Evolutionary conservation across 2,329 filamentous ascomycete species (phyloP).

Genomic region (Penicillium palitans): DNA sequence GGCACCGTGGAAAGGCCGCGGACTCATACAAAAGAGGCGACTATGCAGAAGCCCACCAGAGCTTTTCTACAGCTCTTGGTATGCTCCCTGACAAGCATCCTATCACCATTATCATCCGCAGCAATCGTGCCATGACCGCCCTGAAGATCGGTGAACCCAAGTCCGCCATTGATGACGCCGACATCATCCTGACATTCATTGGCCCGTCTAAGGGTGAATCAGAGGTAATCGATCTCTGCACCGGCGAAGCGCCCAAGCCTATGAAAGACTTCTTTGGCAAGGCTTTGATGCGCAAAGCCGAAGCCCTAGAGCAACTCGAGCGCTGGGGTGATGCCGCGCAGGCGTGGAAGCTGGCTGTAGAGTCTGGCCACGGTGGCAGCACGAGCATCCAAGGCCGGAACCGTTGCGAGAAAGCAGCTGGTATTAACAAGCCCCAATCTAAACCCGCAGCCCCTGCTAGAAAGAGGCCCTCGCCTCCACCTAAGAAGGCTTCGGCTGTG

Average conservation of each 20-base stretch:
- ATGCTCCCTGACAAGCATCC: constrained; percentile 77
- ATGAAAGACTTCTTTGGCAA: constrained; percentile 95
- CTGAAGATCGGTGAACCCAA: constrained; percentile 92
- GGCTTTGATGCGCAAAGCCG: constrained; percentile 88
- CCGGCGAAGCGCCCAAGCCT: constrained; percentile 68
- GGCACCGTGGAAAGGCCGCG: constrained; percentile 75
- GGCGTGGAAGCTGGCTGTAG: constrained; percentile 80
- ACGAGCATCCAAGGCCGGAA: constrained; percentile 82
- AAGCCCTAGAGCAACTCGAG: constrained; percentile 93
- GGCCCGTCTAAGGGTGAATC: constrained; percentile 75
- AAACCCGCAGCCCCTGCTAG: constrained; percentile 50
- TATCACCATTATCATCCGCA: constrained; percentile 81
- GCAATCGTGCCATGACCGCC: constrained; percentile 85
- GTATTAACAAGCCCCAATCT: constrained; percentile 57
- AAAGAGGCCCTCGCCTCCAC: constrained; percentile 49
- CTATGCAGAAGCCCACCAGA: constrained; percentile 79
- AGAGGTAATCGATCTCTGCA: constrained; percentile 72
- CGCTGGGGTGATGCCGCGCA: constrained; percentile 81
- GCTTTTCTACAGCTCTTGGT: constrained; percentile 75
- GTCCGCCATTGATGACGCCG: constrained; percentile 79
- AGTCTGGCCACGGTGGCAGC: constrained; percentile 80
- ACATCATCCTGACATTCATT: constrained; percentile 76
- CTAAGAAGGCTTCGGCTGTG: constrained; percentile 36
- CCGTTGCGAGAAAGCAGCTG: constrained; percentile 83
- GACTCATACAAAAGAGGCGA: constrained; percentile 93